Evolutionary conservation across 768 basidiomycete species (phyloP).

Genomic region (Mycena metata): DNA sequence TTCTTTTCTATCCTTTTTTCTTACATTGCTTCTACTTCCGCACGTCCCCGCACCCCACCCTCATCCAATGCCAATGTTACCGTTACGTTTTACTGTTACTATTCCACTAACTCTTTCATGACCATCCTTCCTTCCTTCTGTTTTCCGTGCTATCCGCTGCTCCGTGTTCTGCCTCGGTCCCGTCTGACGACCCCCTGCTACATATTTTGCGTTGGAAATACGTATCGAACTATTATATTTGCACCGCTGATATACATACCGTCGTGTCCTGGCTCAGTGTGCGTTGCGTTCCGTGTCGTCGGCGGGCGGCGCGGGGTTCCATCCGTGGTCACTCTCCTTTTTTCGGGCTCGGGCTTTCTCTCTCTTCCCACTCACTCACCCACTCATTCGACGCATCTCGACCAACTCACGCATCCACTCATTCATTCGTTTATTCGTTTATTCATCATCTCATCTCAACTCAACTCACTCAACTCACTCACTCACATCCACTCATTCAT

Average conservation of each 20-base stretch:
- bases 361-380: constrained; percentile 2
- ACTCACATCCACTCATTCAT: not conserved
- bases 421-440: constrained; percentile 7
- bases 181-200: not conserved
- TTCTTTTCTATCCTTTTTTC: too few relatives aligned
- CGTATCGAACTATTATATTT: constrained; percentile 19
- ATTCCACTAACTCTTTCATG: not conserved
- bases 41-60: constrained; percentile 20
- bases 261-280: not conserved
- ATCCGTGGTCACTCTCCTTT: not conserved
- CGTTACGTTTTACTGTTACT: not conserved
- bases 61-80: constrained; percentile 4
- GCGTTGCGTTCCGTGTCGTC: too few relatives aligned
- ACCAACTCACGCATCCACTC: constrained; percentile 3
- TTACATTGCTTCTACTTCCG: not conserved
- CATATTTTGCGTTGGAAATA: not conserved
- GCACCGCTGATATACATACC: constrained; percentile 12
- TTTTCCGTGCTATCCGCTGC: constrained; percentile 10
- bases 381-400: not conserved
- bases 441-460: constrained; percentile 10
- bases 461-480: not conserved
- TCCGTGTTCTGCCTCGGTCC: not conserved
- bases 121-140: not conserved
- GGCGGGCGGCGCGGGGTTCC: not conserved
- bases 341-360: not conserved